These are phyloP conservation scores for Aspergillus versicolor DNA, from an alignment of 2,329 filamentous ascomycete genomes.

Conservation along the genomic window DNA sequence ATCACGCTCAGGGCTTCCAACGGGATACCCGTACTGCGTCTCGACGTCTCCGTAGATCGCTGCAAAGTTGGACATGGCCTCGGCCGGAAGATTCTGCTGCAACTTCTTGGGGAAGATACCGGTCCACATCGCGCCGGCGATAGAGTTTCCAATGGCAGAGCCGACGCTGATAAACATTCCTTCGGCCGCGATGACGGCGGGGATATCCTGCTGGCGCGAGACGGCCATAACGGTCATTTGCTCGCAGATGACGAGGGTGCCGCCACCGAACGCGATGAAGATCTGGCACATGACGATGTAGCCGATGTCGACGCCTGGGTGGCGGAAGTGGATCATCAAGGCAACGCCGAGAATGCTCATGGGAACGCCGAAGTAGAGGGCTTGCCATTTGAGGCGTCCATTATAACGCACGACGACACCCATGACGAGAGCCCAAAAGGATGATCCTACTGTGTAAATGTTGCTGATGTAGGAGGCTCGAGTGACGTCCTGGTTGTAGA, in stretches of 20 bases:
- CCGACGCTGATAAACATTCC: conserved; percentile 37
- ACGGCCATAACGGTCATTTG: conserved; percentile 61
- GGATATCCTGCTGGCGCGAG: conserved; percentile 55
- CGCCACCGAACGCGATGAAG: conserved; percentile 55
- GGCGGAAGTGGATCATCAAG: conserved; percentile 58
- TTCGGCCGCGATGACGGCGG: conserved; percentile 41
- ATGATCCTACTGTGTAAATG: conserved; percentile 56
- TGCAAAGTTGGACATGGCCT: conserved; percentile 37
- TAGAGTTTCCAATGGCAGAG: conserved; percentile 34
- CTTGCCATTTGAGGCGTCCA: conserved; percentile 53
- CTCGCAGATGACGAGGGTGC: conserved; percentile 54
- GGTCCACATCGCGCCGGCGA: conserved; percentile 54
- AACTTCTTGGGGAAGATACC: conserved; percentile 49
- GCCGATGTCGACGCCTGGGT: conserved; percentile 47
- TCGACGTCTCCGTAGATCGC: conserved; percentile 24
- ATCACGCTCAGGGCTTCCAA: conserved; percentile 30
- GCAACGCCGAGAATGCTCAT: conserved; percentile 53
- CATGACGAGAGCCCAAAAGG: conserved; percentile 51
- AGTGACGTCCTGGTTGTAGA: conserved; percentile 47
- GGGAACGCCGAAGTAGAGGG: conserved; percentile 53
- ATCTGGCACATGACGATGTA: conserved; percentile 58
- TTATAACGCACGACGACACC: conserved; percentile 52
- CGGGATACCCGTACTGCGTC: conserved; percentile 28
- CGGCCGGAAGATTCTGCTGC: conserved; percentile 3
- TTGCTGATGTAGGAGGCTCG: conserved; percentile 49